Percentiles rank a stretch among this genome's conserved stretches.
Evolutionary conservation across 2,329 filamentous ascomycete genomes (phyloP).

Genomic region (Passalora sequoiae): DNA sequence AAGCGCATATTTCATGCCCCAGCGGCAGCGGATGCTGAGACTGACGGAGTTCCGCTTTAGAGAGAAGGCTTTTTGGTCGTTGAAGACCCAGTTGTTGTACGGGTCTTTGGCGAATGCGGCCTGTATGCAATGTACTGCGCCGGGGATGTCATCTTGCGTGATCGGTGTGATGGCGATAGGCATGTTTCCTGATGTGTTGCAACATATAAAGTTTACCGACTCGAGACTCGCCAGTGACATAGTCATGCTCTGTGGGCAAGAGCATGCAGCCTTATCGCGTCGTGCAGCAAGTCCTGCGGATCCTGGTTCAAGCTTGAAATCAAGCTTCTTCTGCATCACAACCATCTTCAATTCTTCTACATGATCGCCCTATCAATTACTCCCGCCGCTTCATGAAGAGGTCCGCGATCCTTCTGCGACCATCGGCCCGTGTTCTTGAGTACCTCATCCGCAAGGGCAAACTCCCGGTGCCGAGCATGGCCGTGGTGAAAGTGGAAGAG

Average conservation of each 20-base stretch:
- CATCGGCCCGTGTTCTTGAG: conserved; percentile 49
- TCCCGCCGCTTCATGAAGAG: conserved; percentile 12
- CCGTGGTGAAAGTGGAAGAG: conserved; percentile 26
- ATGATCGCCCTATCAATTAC: neutral
- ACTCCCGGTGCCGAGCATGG: conserved; percentile 25
- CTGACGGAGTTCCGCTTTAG: conserved; percentile 57
- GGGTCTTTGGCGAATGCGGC: conserved; percentile 62
- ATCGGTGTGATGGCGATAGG: conserved; percentile 53
- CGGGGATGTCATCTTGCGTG: conserved; percentile 56
- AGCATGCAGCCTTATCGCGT: neutral
- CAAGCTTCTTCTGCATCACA: conserved; percentile 3
- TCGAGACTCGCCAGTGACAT: neutral
- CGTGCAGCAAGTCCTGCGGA: no score
- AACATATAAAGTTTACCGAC: no score
- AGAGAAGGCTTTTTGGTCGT: conserved; percentile 46
- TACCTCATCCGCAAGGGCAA: conserved; percentile 47
- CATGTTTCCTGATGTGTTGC: conserved; percentile 11
- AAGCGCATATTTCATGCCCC: conserved; percentile 64
- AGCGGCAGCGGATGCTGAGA: conserved; percentile 60
- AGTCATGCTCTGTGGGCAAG: neutral
- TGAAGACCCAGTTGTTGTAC: conserved; percentile 61
- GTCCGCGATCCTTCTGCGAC: conserved; percentile 20
- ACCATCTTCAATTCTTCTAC: neutral
- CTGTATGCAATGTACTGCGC: conserved; percentile 61
- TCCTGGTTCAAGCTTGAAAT: conserved; percentile 10